Percentiles rank a stretch among this genome's conserved stretches.
phyloP scores from a whole-genome alignment of 768 basidiomycete species.

The Kwoniella bestiolae region DNA sequence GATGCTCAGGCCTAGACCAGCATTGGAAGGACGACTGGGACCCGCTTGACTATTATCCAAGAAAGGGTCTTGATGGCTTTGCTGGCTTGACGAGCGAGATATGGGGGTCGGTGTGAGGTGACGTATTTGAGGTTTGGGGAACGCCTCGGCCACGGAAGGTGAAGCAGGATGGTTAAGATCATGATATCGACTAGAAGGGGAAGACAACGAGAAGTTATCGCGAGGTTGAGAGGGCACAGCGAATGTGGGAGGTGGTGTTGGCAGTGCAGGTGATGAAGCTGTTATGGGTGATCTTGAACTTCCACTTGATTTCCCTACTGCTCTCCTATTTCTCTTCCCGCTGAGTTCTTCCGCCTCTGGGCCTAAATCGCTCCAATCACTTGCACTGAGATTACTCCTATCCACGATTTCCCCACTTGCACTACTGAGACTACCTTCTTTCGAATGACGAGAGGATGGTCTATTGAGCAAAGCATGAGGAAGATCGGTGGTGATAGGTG shows the following conservation, averaged over 20 bases:
- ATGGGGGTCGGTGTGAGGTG: conserved; percentile 3
- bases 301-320: conserved; percentile 21
- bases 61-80: conserved; percentile 10
- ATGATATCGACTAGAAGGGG: conserved; percentile 19
- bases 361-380: conserved; percentile 40
- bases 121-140: conserved; percentile 14
- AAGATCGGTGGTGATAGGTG: conserved; percentile 36
- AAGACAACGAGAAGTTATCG: conserved; percentile 18
- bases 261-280: conserved; percentile 24
- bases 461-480: conserved; percentile 18
- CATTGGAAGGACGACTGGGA: conserved; percentile 24
- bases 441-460: conserved; percentile 44
- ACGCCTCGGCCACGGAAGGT: conserved; percentile 12
- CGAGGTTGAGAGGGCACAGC: conserved; percentile 7
- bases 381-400: conserved; percentile 25
- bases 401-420: conserved; percentile 44
- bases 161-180: conserved; percentile 16
- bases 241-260: conserved; percentile 22
- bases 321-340: background rate
- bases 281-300: conserved; percentile 38
- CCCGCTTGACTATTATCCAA: conserved; percentile 18
- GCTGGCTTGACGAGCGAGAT: conserved; percentile 11
- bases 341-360: conserved; percentile 26
- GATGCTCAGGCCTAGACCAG: conserved; percentile 34
- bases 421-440: conserved; percentile 49